Percentiles rank a stretch among this genome's conserved stretches.
These are phyloP conservation scores for Candida taoyuanica DNA, from an alignment of 805 yeast species.

Conservation along the genomic window DNA sequence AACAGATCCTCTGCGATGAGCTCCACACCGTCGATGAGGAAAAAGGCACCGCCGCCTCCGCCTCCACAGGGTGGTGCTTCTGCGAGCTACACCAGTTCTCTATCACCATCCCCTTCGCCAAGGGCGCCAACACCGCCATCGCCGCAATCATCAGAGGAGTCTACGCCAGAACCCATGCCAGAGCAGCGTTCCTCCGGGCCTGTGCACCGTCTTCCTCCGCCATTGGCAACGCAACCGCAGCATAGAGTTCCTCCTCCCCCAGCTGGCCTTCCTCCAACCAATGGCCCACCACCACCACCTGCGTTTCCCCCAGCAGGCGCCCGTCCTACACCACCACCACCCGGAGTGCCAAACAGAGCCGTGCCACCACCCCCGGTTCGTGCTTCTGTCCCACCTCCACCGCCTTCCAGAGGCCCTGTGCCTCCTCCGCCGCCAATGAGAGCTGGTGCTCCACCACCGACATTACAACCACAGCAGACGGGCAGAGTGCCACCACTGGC, in stretches of 20 bases:
- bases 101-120: constrained; percentile 10
- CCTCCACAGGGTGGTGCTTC: constrained; percentile 28
- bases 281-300: constrained; percentile 2
- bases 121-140: constrained; percentile 14
- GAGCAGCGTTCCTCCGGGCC: constrained; percentile 10
- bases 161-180: constrained; percentile 6
- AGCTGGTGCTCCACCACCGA: constrained; percentile 27
- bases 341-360: constrained; percentile 1
- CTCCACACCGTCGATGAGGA: constrained; percentile 29
- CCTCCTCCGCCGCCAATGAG: constrained; percentile 16
- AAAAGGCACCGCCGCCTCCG: constrained; percentile 41
- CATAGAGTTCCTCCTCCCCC: constrained; percentile 25
- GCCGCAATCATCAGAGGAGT: constrained; percentile 6
- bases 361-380: constrained; percentile 9
- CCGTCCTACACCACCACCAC: constrained; percentile 6
- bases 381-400: constrained; percentile 9
- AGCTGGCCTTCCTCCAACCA: constrained; percentile 7
- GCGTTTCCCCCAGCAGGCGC: constrained; percentile 7
- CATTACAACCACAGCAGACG: constrained; percentile 12
- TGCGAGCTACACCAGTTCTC: too few relatives aligned
- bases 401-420: constrained; percentile 12
- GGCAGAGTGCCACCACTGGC: constrained; percentile 25
- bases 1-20: constrained; percentile 25
- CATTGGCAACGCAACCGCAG: constrained; percentile 17
- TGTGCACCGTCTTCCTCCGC: constrained; percentile 27